Conservation (phyloP, 2,329 filamentous ascomycete genomes). For the Ophiostoma sp. region DNA sequence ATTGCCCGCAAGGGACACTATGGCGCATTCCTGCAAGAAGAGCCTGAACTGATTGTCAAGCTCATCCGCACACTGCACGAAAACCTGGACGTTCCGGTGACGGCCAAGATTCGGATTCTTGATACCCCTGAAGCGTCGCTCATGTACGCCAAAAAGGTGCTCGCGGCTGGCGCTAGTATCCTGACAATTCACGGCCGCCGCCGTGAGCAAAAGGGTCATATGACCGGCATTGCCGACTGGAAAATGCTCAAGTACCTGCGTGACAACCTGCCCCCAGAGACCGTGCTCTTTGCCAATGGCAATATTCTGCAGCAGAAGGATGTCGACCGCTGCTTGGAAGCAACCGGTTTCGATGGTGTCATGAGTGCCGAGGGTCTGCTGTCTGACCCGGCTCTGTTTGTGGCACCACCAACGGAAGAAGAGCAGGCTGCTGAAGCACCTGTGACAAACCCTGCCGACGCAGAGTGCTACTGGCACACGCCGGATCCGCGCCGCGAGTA, state of each 20-base stretch:
- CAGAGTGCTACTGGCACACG: slow-evolving; percentile 22
- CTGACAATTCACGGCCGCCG: slow-evolving; percentile 85
- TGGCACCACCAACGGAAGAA: slow-evolving; percentile 48
- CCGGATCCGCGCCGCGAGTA: slow-evolving; percentile 60
- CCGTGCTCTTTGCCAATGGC: slow-evolving; percentile 93
- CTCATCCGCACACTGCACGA: slow-evolving; percentile 78
- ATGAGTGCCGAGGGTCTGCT: slow-evolving; percentile 97
- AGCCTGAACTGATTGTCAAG: slow-evolving; percentile 74
- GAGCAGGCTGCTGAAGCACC: background rate
- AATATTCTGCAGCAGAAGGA: slow-evolving; percentile 82
- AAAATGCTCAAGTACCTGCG: slow-evolving; percentile 72
- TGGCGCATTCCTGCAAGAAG: slow-evolving; percentile 90
- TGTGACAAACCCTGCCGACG: background rate
- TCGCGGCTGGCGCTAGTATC: slow-evolving; percentile 84
- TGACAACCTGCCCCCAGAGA: slow-evolving; percentile 75
- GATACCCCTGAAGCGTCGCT: slow-evolving; percentile 83
- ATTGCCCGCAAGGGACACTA: slow-evolving; percentile 90
- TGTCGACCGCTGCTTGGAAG: slow-evolving; percentile 68
- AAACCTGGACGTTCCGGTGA: slow-evolving; percentile 75
- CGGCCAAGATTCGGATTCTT: slow-evolving; percentile 87
- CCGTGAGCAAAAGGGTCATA: slow-evolving; percentile 90
- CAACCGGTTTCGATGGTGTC: slow-evolving; percentile 82
- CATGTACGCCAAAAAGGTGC: slow-evolving; percentile 79
- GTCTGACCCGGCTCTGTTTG: slow-evolving; percentile 85
- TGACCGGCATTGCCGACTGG: slow-evolving; percentile 94